A percentile compares a stretch with the other conserved stretches of the same genome.
These are phyloP conservation scores for Pseudozyma sp. DNA, from an alignment of 1,284 basidiomycete genomes.

Conservation along the genomic window DNA sequence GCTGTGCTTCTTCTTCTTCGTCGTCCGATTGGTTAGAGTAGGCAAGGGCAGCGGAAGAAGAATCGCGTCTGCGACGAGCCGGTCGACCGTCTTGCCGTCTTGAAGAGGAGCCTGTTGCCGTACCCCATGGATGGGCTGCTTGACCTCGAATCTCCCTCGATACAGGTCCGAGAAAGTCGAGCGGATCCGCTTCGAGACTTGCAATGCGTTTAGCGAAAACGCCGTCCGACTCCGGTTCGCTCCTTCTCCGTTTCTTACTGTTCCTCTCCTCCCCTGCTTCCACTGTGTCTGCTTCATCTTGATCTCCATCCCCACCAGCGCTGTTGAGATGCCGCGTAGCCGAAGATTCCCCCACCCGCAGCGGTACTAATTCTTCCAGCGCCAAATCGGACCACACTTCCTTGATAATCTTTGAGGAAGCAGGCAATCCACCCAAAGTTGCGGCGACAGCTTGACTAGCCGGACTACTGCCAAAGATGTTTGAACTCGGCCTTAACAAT, in stretches of 20 bases:
- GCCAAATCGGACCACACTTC: constrained; percentile 62
- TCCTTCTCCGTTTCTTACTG: constrained; percentile 22
- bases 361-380: constrained; percentile 53
- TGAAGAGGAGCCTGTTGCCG: neutral
- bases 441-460: constrained; percentile 45
- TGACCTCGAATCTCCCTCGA: constrained; percentile 48
- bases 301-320: neutral
- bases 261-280: neutral
- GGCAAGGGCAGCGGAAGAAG: neutral
- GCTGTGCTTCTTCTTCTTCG: constrained; percentile 27
- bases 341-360: constrained; percentile 24
- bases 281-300: neutral
- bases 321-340: constrained; percentile 23
- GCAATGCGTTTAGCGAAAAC: constrained; percentile 27
- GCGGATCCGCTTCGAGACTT: constrained; percentile 34
- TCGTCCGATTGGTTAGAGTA: constrained; percentile 32
- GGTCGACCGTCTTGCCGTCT: neutral
- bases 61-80: constrained; percentile 1
- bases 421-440: constrained; percentile 32
- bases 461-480: constrained; percentile 38
- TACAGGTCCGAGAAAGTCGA: constrained; percentile 35
- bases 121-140: constrained; percentile 28
- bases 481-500: constrained; percentile 43
- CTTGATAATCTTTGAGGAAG: constrained; percentile 22
- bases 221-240: constrained; percentile 25